Percentiles rank a stretch among this genome's conserved stretches.
Conservation (phyloP, 192 early-diverging fungal species). For the Funneliformis geosporum region DNA sequence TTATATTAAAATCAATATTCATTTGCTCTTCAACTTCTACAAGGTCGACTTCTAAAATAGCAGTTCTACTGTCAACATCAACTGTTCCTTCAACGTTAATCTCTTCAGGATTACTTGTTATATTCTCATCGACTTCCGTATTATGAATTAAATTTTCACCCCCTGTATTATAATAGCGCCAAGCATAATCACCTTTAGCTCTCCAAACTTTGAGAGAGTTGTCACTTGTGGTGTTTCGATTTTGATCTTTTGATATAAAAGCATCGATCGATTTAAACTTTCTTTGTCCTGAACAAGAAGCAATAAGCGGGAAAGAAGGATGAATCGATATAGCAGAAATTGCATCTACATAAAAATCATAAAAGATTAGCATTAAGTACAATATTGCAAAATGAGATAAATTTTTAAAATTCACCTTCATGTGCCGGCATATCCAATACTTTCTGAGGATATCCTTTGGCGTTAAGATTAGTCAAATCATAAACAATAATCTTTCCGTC, state of each 20-base stretch:
- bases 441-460: constrained; percentile 28
- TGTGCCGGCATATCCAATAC: constrained; percentile 30
- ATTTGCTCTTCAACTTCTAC: neutral
- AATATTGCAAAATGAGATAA: neutral
- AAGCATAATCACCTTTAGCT: constrained; percentile 19
- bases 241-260: constrained; percentile 12
- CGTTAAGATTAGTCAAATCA: constrained; percentile 35
- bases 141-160: neutral
- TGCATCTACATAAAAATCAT: constrained; percentile 46
- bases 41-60: neutral
- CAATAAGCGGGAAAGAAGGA: constrained; percentile 65
- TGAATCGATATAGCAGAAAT: constrained; percentile 62
- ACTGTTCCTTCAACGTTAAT: neutral
- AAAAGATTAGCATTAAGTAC: neutral
- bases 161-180: neutral
- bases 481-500: constrained; percentile 48
- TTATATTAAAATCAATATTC: neutral
- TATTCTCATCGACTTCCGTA: neutral
- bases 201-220: constrained; percentile 45
- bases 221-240: constrained; percentile 27
- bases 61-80: neutral
- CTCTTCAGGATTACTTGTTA: neutral
- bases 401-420: constrained; percentile 22
- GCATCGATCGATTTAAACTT: constrained; percentile 37
- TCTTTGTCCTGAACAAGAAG: constrained; percentile 75